These are phyloP conservation scores for Coemansia sp. DNA, from an alignment of 192 early-diverging fungal species.

Conservation along the genomic window DNA sequence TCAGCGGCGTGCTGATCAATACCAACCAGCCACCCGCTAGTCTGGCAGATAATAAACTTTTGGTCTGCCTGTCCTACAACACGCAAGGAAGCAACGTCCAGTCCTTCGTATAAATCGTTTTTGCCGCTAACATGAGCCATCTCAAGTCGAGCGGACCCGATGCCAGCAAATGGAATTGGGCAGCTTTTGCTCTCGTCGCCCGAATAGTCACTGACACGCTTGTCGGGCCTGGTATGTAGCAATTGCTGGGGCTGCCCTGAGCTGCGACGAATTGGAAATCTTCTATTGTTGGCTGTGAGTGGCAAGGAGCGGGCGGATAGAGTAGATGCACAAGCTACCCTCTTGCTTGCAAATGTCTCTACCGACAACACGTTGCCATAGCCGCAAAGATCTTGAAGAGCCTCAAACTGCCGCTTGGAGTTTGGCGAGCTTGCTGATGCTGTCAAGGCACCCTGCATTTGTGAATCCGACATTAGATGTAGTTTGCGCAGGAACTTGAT, in stretches of 20 bases:
- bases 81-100: constrained; percentile 12
- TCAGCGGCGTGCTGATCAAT: constrained; percentile 56
- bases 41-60: constrained; percentile 45
- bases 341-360: neutral
- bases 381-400: neutral
- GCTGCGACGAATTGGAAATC: neutral
- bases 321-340: neutral
- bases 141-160: neutral
- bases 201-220: neutral
- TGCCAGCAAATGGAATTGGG: constrained; percentile 2
- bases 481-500: constrained; percentile 45
- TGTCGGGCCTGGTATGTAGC: neutral
- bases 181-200: neutral
- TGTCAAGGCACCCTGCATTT: constrained; percentile 16
- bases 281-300: neutral
- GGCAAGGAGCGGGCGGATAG: neutral
- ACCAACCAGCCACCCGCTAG: constrained; percentile 24
- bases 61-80: constrained; percentile 44
- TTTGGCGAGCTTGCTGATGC: neutral
- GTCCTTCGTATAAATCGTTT: neutral
- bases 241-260: neutral
- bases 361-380: neutral
- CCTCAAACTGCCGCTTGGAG: neutral
- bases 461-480: constrained; percentile 22
- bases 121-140: neutral